These are phyloP conservation scores for Ramaria rubella DNA, from an alignment of 768 basidiomycete species.

Conservation along the genomic window DNA sequence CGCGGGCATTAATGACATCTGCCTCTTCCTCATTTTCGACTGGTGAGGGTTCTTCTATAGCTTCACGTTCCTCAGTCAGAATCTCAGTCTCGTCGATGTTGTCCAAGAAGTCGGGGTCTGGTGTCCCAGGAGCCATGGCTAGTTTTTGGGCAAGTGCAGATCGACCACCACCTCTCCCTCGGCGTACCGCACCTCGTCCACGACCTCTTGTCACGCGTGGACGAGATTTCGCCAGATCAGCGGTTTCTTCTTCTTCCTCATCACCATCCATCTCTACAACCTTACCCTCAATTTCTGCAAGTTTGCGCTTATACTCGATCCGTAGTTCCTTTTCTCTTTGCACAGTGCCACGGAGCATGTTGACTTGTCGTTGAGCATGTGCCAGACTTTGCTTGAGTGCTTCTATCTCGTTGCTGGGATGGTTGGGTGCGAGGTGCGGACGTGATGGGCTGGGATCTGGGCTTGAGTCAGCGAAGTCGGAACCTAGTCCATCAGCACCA, in stretches of 20 bases:
- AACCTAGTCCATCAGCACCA: slow-evolving; percentile 39
- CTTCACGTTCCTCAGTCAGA: not conserved
- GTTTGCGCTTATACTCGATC: slow-evolving; percentile 54
- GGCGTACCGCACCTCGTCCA: slow-evolving; percentile 25
- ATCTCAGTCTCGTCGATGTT: slow-evolving; percentile 19
- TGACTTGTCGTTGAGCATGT: slow-evolving; percentile 82
- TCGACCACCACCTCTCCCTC: slow-evolving; percentile 33
- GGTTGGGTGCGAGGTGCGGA: slow-evolving; percentile 64
- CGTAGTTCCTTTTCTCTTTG: slow-evolving; percentile 80
- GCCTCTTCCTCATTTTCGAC: slow-evolving; percentile 17
- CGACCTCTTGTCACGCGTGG: slow-evolving; percentile 36
- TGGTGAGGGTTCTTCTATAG: slow-evolving; percentile 23
- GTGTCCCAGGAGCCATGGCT: slow-evolving; percentile 48
- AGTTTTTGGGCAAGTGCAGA: slow-evolving; percentile 56
- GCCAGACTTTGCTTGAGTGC: slow-evolving; percentile 73
- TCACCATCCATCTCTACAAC: slow-evolving; percentile 35
- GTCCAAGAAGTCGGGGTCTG: slow-evolving; percentile 44
- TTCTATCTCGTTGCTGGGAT: slow-evolving; percentile 76
- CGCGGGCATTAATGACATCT: not conserved
- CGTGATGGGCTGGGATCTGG: slow-evolving; percentile 58
- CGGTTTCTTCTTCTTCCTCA: slow-evolving; percentile 39
- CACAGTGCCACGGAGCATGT: slow-evolving; percentile 70
- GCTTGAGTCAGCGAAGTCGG: slow-evolving; percentile 42
- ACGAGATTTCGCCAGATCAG: slow-evolving; percentile 18
- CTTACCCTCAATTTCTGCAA: slow-evolving; percentile 38